These are phyloP conservation scores for Talaromyces islandicus DNA, from an alignment of 2,329 filamentous ascomycete species.

Conservation along the genomic window DNA sequence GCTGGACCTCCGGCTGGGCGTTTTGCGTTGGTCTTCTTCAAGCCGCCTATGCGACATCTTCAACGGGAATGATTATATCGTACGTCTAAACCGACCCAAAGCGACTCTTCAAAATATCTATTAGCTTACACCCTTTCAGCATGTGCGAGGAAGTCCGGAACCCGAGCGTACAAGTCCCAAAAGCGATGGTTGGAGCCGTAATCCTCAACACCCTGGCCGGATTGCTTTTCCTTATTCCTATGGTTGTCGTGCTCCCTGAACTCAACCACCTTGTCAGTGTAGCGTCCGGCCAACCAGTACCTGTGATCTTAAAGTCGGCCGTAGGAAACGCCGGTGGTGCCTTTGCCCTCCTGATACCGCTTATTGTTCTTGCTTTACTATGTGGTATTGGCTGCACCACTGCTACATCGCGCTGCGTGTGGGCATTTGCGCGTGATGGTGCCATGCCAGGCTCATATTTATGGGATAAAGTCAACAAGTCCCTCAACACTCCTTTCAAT, in stretches of 20 bases:
- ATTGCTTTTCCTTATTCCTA: slow-evolving; percentile 61
- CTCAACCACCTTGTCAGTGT: slow-evolving; percentile 51
- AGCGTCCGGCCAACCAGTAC: slow-evolving; percentile 64
- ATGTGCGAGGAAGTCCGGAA: slow-evolving; percentile 69
- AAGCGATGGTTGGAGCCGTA: slow-evolving; percentile 65
- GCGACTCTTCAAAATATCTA: background rate
- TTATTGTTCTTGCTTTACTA: slow-evolving; percentile 43
- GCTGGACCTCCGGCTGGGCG: slow-evolving; percentile 66
- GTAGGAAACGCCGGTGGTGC: slow-evolving; percentile 59
- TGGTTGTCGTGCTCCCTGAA: slow-evolving; percentile 64
- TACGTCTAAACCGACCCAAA: slow-evolving; percentile 36
- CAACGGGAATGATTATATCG: slow-evolving; percentile 75
- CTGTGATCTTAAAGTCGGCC: slow-evolving; percentile 44
- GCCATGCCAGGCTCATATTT: slow-evolving; percentile 52
- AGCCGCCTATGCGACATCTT: slow-evolving; percentile 67
- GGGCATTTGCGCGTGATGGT: slow-evolving; percentile 49
- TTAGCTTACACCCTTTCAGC: slow-evolving; percentile 31
- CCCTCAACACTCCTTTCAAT: slow-evolving; percentile 56
- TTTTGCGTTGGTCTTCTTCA: slow-evolving; percentile 68
- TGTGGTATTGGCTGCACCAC: slow-evolving; percentile 42
- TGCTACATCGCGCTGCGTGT: slow-evolving; percentile 43
- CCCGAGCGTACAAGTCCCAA: slow-evolving; percentile 63
- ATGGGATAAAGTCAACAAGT: slow-evolving; percentile 55
- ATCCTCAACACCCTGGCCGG: slow-evolving; percentile 62
- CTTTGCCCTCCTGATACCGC: slow-evolving; percentile 62